Base-by-base conservation (phyloP, 352 stramenopile genomes). In the Pythium oligandrum region DNA sequence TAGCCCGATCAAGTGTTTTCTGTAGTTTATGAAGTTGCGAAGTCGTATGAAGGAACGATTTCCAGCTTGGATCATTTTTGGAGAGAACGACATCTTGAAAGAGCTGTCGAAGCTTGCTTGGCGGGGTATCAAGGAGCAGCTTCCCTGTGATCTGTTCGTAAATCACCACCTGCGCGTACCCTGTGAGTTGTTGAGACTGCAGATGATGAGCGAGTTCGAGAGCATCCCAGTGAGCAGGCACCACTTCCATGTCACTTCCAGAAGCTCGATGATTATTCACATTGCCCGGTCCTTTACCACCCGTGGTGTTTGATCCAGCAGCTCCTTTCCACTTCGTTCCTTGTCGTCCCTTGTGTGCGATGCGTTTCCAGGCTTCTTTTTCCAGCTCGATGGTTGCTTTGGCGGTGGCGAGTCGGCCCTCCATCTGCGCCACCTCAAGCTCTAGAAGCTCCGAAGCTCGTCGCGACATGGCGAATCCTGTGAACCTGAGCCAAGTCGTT, bases 251-350 rank as follows among this genome's bases (percentile, higher is more conserved):
- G 33, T 63, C 60, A 17, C 59, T 45, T 57, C 44, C 1, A 44
- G 9, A 36, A 53, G 58, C 39, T 66, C 54, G 33, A 58, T 45
- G 9, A 59, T 26, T 26, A 26, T 26, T 26, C 17, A 26, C 17
- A 26, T 26, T 26, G 17, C 17, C 17, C 17, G 17, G 17, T 26
- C 17, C 17, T 26, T 26, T 26, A 26, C 17, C 17, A 26, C 17
- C 17, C 17, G 17, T 26, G 17, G 17, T 26, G 17, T 26, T 26
- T 31, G 48, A 45, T 31, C 7, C 6, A 33, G 65, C 70, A n/a
- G 76, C 76, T 6, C 75, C 59, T 42, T 71, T 81, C 78, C 78
- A 87, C 51, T 89, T 89, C 1, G 74, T 83, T 11, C 78, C 76
- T 4, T 52, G 63, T 36, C 78, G 83, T 11, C 78, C 76, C 9